A percentile compares a stretch with the other conserved stretches of the same genome.
Evolutionary conservation across 257 asterid species (phyloP).

Genomic region (Solanum sitiens): DNA sequence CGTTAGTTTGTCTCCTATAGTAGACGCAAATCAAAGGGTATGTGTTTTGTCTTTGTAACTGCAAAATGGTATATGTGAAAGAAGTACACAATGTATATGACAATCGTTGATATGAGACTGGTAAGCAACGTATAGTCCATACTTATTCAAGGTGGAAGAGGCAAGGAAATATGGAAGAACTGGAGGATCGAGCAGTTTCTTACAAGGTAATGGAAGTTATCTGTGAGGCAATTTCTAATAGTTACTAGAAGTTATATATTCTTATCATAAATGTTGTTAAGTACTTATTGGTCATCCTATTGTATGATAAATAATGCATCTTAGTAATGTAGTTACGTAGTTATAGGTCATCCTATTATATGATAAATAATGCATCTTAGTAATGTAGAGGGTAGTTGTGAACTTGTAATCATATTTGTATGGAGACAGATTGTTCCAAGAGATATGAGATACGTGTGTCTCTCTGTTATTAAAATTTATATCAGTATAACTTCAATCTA

Average conservation of each 20-base stretch:
- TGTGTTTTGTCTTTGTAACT: not conserved
- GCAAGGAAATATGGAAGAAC: not conserved
- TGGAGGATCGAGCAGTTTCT: not conserved
- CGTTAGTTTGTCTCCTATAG: not conserved
- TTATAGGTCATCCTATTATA: not conserved
- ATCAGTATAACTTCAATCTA: too few species aligned
- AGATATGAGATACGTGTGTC: not conserved
- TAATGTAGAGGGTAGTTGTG: not conserved
- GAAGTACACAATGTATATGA: slow-evolving; percentile 66
- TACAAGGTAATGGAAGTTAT: not conserved
- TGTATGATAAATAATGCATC: too few species aligned
- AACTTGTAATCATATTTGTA: not conserved
- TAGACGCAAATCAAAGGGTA: not conserved
- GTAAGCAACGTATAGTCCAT: too few species aligned
- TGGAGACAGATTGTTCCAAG: not conserved
- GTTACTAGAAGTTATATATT: not conserved
- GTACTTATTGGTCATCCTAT: too few species aligned
- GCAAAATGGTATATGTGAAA: not conserved
- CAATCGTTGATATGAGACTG: slow-evolving; percentile 47
- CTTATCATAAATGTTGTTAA: not conserved
- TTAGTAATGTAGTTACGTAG: not conserved
- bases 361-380: not conserved
- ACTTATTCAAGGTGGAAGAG: not conserved
- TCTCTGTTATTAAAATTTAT: too few species aligned
- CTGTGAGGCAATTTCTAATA: not conserved